Conservation (phyloP, 495 filamentous ascomycete species). For the Aspergillus sparsus region DNA sequence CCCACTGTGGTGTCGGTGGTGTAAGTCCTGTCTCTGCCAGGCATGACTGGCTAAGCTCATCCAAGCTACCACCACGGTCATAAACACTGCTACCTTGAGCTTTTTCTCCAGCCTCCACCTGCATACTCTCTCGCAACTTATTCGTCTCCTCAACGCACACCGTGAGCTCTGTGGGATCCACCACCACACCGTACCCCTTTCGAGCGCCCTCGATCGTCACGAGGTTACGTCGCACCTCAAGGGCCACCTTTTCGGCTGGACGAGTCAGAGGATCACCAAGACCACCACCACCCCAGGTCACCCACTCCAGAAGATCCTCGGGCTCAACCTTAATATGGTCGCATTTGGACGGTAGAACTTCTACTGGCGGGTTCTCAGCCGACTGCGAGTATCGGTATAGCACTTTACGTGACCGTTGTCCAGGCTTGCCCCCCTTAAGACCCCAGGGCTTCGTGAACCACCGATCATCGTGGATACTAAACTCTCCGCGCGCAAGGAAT, state of each 20-base stretch:
- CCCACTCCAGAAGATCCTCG: constrained; percentile 53
- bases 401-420: constrained; percentile 43
- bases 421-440: constrained; percentile 48
- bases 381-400: constrained; percentile 43
- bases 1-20: constrained; percentile 40
- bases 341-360: constrained; percentile 45
- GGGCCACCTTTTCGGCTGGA: constrained; percentile 44
- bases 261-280: constrained; percentile 52
- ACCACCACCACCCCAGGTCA: constrained; percentile 54
- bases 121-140: constrained; percentile 33
- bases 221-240: constrained; percentile 48
- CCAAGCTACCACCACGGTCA: constrained; percentile 43
- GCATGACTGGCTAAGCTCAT: constrained; percentile 33
- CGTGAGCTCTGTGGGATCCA: constrained; percentile 32
- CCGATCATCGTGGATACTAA: constrained; percentile 52
- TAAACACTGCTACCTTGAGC: constrained; percentile 27
- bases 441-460: constrained; percentile 58
- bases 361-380: constrained; percentile 27
- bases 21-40: constrained; percentile 42
- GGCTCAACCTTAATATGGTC: constrained; percentile 51
- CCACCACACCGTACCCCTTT: constrained; percentile 44
- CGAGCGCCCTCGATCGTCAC: constrained; percentile 49
- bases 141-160: constrained; percentile 35
- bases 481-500: constrained; percentile 47
- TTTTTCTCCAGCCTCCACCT: constrained; percentile 18